Conservation (phyloP, 352 stramenopile species). For the Pythium scleroteichum region DNA sequence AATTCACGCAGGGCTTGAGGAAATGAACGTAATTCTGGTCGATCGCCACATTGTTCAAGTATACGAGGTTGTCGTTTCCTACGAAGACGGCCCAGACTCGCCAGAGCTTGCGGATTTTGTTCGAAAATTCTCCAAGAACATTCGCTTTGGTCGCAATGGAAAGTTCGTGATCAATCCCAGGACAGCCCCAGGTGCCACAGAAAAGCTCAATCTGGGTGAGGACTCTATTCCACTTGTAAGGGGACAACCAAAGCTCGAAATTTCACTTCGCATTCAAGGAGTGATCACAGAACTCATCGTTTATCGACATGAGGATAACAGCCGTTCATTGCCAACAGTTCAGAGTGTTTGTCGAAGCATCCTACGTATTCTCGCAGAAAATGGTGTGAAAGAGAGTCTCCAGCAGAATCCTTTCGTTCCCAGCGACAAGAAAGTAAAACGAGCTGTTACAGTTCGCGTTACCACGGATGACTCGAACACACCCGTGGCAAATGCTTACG, state of each 20-base stretch:
- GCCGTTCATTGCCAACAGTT: slow-evolving; percentile 40
- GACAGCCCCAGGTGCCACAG: too few relatives aligned
- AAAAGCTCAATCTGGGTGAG: too few relatives aligned
- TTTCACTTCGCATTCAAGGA: slow-evolving; percentile 47
- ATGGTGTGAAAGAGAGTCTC: slow-evolving; percentile 68
- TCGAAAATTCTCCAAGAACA: slow-evolving; percentile 49
- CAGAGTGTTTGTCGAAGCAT: slow-evolving; percentile 55
- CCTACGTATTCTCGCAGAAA: slow-evolving; percentile 42
- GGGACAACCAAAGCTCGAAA: slow-evolving; percentile 23
- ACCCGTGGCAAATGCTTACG: slow-evolving; percentile 44
- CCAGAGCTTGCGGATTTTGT: slow-evolving; percentile 46
- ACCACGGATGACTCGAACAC: slow-evolving; percentile 54
- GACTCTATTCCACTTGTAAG: too few relatives aligned
- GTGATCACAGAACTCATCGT: slow-evolving; percentile 40
- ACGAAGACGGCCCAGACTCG: slow-evolving; percentile 24
- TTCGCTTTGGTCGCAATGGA: slow-evolving; percentile 65
- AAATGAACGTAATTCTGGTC: slow-evolving; percentile 51
- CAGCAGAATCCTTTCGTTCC: slow-evolving; percentile 62
- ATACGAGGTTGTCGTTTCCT: slow-evolving; percentile 49
- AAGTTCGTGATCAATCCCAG: slow-evolving; percentile 35
- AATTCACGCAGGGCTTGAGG: slow-evolving; percentile 51
- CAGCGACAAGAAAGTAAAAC: slow-evolving; percentile 46
- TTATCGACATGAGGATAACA: slow-evolving; percentile 42
- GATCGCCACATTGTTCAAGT: slow-evolving; percentile 56
- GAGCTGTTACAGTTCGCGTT: slow-evolving; percentile 49